Conservation (phyloP, 768 basidiomycete genomes). For the Amanita rubescens region DNA sequence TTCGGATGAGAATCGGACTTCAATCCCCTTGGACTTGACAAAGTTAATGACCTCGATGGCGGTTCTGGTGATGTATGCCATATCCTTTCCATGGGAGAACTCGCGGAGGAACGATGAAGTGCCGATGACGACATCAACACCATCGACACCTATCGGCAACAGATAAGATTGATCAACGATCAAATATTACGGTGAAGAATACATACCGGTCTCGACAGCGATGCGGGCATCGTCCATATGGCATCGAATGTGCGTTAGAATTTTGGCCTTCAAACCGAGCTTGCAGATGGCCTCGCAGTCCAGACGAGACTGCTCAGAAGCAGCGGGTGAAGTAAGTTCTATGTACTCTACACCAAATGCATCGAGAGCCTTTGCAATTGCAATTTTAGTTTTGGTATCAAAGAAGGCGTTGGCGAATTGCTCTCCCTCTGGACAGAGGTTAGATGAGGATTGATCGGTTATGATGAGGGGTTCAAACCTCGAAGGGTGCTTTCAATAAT, state of each 20-base stretch:
- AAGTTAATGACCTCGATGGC: slow-evolving; percentile 98
- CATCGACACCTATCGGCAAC: slow-evolving; percentile 75
- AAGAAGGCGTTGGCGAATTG: slow-evolving; percentile 99
- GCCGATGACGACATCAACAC: slow-evolving; percentile 98
- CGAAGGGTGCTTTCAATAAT: slow-evolving; percentile 96
- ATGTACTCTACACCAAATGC: slow-evolving; percentile 99
- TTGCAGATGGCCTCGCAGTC: slow-evolving; percentile 99
- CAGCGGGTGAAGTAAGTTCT: slow-evolving; percentile 96
- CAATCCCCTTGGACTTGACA: slow-evolving; percentile 99
- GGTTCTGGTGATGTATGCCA: slow-evolving; percentile 98
- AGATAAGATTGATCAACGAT: slow-evolving; percentile 4
- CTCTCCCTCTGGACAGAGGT: slow-evolving; percentile 72
- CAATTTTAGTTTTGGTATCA: slow-evolving; percentile 99
- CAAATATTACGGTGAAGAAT: background rate
- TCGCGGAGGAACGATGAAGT: slow-evolving; percentile 98
- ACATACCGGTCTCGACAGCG: slow-evolving; percentile 91
- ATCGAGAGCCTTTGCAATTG: slow-evolving; percentile 96
- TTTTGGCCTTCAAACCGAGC: slow-evolving; percentile 93
- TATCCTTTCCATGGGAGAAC: slow-evolving; percentile 99
- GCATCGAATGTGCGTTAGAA: slow-evolving; percentile 97
- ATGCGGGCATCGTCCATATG: slow-evolving; percentile 99
- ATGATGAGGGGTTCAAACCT: slow-evolving; percentile 49
- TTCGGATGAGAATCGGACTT: slow-evolving; percentile 99
- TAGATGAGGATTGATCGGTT: background rate
- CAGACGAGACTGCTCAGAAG: slow-evolving; percentile 87